Base-by-base conservation (phyloP, 441 rosid genomes). In the Manihot esculenta region DNA sequence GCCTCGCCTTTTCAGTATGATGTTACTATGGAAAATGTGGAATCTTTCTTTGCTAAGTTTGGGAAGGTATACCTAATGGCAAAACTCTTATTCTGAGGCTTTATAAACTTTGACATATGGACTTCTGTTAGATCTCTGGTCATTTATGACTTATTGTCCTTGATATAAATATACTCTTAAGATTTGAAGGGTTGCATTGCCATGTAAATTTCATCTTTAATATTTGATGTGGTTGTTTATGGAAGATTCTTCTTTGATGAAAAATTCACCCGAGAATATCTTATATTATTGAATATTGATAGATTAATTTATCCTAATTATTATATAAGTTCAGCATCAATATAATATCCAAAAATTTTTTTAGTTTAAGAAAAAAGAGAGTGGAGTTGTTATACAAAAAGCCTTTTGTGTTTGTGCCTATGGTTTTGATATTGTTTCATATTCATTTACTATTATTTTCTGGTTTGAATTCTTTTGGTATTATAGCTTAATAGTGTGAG, bases 401-500 rank as follows among this genome's bases (percentile, higher is more conserved):
- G 35, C 24, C n/a, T 1, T 33, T n/a, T 38, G 15, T 9, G 13
- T 54, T 13, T 20, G 48, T 10, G 30, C 27, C 27, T 53, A 21
- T 53, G 27, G 26, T 53, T 53, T 54, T 54, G 12, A 33, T 51
- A 7, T 35, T 24, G 9, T 0, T 38, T 10, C 35, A 35, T 42
- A 38, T 42, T 21, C 6, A 35, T 68, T 55, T 54, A 38, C 38
- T 18, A 50, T 41, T 58, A 11, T 41, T 62, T 50, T 35, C 41
- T 35, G 41, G 41, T 20, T 14, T 67, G 20, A 6, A 54, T 24
- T 24, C 26, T 18, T 44, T 50, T 15, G 45, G 67, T 66, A 42
- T 66, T 63, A 63, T 77, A 84, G 87, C 84, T 87, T 48, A 87
- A 84, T 45, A 85, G 85, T 68, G 86, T 87, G 68, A 87, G 91